phyloP scores from a whole-genome alignment of 1,139 yeast genomes.

The Candida tetrigidarum region DNA sequence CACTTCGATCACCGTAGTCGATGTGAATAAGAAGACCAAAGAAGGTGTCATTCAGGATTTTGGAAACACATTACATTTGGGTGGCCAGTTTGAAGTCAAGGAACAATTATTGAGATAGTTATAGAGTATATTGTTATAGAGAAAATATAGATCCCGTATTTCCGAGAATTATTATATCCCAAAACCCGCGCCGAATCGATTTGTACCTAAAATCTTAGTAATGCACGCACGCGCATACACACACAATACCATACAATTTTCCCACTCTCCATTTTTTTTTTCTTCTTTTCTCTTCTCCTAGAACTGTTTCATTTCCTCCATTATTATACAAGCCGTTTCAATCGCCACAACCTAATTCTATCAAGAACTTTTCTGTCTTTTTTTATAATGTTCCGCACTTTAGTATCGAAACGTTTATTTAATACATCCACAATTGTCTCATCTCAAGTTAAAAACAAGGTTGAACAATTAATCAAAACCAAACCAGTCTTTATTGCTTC shows the following conservation, averaged over 20 bases:
- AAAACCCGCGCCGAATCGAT: too few species aligned
- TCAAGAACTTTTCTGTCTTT: too few species aligned
- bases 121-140: too few species aligned
- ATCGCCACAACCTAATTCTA: too few species aligned
- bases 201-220: neutral
- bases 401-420: constrained; percentile 5
- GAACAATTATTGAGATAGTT: constrained; percentile 45
- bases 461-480: constrained; percentile 64
- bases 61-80: constrained; percentile 69
- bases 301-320: too few species aligned
- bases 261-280: too few species aligned
- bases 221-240: neutral
- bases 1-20: constrained; percentile 72
- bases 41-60: constrained; percentile 51
- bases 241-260: too few species aligned
- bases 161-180: too few species aligned
- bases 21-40: constrained; percentile 40
- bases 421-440: constrained; percentile 37
- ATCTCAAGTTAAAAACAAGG: constrained; percentile 57
- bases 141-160: too few species aligned
- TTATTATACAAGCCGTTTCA: too few species aligned
- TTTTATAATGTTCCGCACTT: neutral
- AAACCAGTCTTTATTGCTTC: constrained; percentile 85
- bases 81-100: constrained; percentile 56
- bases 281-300: neutral